Percentiles rank a stretch among this genome's conserved stretches.
Evolutionary conservation across 805 yeast species (phyloP).

Genomic region (Wickerhamiella australiensis): DNA sequence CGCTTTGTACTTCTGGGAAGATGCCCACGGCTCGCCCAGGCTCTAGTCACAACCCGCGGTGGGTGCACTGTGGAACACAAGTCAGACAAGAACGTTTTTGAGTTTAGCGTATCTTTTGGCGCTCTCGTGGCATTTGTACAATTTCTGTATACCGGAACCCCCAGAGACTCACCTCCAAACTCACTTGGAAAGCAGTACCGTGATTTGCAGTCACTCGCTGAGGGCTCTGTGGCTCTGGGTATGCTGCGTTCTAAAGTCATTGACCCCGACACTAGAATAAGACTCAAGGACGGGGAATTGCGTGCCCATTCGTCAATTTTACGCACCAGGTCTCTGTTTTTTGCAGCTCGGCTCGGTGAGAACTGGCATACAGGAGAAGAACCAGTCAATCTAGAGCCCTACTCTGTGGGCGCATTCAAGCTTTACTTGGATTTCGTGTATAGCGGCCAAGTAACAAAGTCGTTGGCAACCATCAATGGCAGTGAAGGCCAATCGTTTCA

Average conservation of each 20-base stretch:
- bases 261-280: slow-evolving; percentile 16
- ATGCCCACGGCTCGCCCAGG: slow-evolving; percentile 16
- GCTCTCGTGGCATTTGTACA: slow-evolving; percentile 15
- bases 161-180: slow-evolving; percentile 9
- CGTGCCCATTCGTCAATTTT: slow-evolving; percentile 7
- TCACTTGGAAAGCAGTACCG: slow-evolving; percentile 14
- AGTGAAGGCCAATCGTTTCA: slow-evolving; percentile 4
- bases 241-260: slow-evolving; percentile 15
- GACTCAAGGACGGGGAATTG: background rate
- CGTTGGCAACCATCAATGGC: background rate
- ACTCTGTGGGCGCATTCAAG: background rate
- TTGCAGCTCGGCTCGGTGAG: slow-evolving; percentile 11
- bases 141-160: slow-evolving; percentile 9
- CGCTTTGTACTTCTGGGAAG: slow-evolving; percentile 17
- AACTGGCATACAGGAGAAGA: background rate
- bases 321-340: slow-evolving; percentile 15
- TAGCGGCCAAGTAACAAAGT: slow-evolving; percentile 9
- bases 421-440: slow-evolving; percentile 16
- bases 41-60: slow-evolving; percentile 13
- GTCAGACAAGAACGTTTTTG: slow-evolving; percentile 1
- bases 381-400: slow-evolving; percentile 1
- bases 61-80: background rate
- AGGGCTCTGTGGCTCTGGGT: slow-evolving; percentile 15
- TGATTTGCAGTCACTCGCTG: slow-evolving; percentile 16
- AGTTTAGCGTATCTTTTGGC: slow-evolving; percentile 2